Evolutionary conservation across 192 early-diverging fungal species (phyloP).

Genomic region (Gorgonomyces haynaldii): DNA sequence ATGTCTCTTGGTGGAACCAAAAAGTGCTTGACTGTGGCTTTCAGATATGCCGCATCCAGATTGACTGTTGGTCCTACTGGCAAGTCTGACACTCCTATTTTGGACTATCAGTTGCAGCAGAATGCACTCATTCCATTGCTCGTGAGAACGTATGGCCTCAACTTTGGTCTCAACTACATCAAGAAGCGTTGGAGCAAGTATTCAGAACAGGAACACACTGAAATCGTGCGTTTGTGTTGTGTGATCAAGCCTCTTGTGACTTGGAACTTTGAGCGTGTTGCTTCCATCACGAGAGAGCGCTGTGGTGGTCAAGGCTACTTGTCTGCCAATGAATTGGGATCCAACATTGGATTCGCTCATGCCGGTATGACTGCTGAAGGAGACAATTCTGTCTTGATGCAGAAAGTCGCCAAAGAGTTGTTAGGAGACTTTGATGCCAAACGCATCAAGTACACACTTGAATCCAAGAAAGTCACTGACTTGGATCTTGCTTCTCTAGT

Average conservation of each 20-base stretch:
- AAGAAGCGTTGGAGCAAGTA: constrained; percentile 49
- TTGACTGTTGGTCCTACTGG: constrained; percentile 64
- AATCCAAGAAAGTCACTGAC: constrained; percentile 15
- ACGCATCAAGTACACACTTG: constrained; percentile 3
- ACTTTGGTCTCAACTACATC: constrained; percentile 69
- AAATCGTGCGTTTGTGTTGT: constrained; percentile 60
- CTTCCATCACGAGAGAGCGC: constrained; percentile 58
- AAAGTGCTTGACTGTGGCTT: constrained; percentile 45
- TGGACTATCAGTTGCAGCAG: constrained; percentile 68
- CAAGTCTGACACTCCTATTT: constrained; percentile 63
- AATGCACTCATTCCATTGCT: constrained; percentile 58
- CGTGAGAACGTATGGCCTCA: constrained; percentile 49
- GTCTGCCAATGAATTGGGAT: constrained; percentile 49
- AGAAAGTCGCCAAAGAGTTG: constrained; percentile 68
- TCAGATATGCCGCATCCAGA: constrained; percentile 59
- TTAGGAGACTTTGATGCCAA: constrained; percentile 37
- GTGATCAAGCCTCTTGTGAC: constrained; percentile 66
- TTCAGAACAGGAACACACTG: constrained; percentile 30
- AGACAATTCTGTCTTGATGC: constrained; percentile 64
- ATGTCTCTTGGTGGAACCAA: constrained; percentile 59
- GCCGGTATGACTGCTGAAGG: constrained; percentile 73
- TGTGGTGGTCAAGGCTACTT: constrained; percentile 60
- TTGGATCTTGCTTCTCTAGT: constrained; percentile 30
- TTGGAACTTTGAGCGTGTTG: constrained; percentile 61
- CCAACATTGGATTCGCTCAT: constrained; percentile 59